These are phyloP conservation scores for Cercospora sp. DNA, from an alignment of 2,329 filamentous ascomycete species.

Conservation along the genomic window DNA sequence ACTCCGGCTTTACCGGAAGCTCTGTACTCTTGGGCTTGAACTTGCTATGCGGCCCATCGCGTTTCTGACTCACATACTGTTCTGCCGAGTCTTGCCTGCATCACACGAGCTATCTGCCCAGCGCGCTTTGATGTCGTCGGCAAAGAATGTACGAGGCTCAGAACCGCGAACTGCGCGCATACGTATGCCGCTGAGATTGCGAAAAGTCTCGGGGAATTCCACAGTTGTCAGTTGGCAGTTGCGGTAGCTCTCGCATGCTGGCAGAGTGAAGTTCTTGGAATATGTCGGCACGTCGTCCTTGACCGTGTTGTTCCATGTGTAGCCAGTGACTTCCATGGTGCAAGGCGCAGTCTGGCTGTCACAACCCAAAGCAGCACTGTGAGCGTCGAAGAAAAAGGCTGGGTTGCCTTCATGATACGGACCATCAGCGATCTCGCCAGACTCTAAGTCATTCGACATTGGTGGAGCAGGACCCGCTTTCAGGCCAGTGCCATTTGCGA, in stretches of 20 bases:
- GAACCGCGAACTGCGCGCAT: slow-evolving; percentile 49
- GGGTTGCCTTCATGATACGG: slow-evolving; percentile 43
- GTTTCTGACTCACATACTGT: slow-evolving; percentile 7
- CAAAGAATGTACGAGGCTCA: slow-evolving; percentile 46
- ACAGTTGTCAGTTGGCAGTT: slow-evolving; percentile 49
- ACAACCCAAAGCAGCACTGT: slow-evolving; percentile 51
- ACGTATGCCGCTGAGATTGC: slow-evolving; percentile 50
- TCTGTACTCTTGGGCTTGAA: background rate
- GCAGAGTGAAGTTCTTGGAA: slow-evolving; percentile 44
- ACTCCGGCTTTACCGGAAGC: background rate
- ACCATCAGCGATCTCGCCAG: slow-evolving; percentile 52
- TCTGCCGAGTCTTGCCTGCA: slow-evolving; percentile 62
- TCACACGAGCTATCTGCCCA: slow-evolving; percentile 55
- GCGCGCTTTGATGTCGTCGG: slow-evolving; percentile 51
- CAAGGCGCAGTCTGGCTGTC: slow-evolving; percentile 46
- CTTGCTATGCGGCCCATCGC: background rate
- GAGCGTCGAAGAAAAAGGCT: slow-evolving; percentile 55
- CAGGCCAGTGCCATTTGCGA: slow-evolving; percentile 40
- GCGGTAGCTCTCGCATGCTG: slow-evolving; percentile 44
- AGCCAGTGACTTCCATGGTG: slow-evolving; percentile 49
- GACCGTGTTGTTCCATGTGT: slow-evolving; percentile 42
- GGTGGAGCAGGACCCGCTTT: slow-evolving; percentile 18
- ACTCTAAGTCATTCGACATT: slow-evolving; percentile 30
- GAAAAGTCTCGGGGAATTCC: slow-evolving; percentile 45
- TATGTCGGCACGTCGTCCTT: slow-evolving; percentile 42